Evolutionary conservation across 768 basidiomycete genomes (phyloP).

Genomic region (Sutorius australiensis): DNA sequence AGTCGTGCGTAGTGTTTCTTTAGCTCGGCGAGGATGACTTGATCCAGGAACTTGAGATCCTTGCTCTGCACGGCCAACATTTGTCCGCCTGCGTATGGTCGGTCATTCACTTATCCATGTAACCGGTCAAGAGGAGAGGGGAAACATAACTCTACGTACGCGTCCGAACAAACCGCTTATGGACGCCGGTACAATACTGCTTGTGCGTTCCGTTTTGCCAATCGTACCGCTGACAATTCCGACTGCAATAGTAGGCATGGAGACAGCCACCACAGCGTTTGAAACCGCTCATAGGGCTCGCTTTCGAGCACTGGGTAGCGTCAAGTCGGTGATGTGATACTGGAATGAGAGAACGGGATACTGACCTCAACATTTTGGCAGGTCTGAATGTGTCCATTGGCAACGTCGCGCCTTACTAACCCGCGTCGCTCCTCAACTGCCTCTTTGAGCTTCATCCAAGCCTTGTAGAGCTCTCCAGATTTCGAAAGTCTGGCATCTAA

Average conservation of each 20-base stretch:
- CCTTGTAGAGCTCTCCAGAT: conserved; percentile 17
- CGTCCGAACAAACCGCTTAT: conserved; percentile 15
- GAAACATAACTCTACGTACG: conserved; percentile 7
- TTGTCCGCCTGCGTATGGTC: conserved; percentile 12
- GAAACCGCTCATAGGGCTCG: conserved; percentile 12
- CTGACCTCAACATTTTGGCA: conserved; percentile 26
- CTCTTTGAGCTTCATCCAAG: conserved; percentile 21
- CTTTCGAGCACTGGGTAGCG: conserved; percentile 20
- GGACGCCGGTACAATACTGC: conserved; percentile 22
- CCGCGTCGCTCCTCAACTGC: conserved; percentile 17
- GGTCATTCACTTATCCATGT: background rate
- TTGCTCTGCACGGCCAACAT: conserved; percentile 24
- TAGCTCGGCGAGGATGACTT: conserved; percentile 25
- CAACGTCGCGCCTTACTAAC: conserved; percentile 16
- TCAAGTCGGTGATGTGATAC: background rate
- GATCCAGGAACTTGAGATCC: conserved; percentile 27
- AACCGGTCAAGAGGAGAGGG: background rate
- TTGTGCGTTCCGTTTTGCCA: conserved; percentile 29
- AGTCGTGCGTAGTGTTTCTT: conserved; percentile 16
- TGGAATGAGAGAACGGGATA: background rate
- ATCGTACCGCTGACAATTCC: conserved; percentile 25
- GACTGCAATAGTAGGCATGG: conserved; percentile 30
- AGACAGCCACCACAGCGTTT: conserved; percentile 27
- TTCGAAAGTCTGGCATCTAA: conserved; percentile 13
- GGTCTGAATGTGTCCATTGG: conserved; percentile 21